These are phyloP conservation scores for Microcyclospora pomicola DNA, from an alignment of 2,329 filamentous ascomycete genomes.

Conservation along the genomic window DNA sequence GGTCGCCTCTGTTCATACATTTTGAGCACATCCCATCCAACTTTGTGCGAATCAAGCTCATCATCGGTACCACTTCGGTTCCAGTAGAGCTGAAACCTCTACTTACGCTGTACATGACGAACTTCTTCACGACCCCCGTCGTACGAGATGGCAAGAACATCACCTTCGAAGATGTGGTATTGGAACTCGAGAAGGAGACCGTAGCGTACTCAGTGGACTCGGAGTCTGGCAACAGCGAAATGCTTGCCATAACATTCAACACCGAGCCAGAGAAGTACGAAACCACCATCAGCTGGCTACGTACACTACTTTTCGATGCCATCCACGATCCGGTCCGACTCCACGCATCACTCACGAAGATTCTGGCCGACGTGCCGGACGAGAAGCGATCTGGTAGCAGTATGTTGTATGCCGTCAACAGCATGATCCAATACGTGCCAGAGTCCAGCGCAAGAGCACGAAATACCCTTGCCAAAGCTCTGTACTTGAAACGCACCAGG, in stretches of 20 bases:
- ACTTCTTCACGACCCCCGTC: constrained; percentile 90
- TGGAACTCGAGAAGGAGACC: constrained; percentile 80
- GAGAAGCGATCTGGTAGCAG: constrained; percentile 70
- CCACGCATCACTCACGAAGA: constrained; percentile 55
- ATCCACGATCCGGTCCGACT: constrained; percentile 65
- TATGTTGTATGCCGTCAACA: constrained; percentile 49
- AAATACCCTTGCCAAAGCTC: constrained; percentile 69
- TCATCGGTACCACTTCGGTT: constrained; percentile 64
- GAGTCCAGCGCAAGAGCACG: constrained; percentile 65
- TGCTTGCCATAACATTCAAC: constrained; percentile 68
- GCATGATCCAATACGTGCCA: constrained; percentile 66
- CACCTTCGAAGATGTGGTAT: constrained; percentile 84
- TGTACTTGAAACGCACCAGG: constrained; percentile 76
- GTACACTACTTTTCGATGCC: constrained; percentile 73
- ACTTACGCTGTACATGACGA: constrained; percentile 70
- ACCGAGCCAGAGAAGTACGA: constrained; percentile 80
- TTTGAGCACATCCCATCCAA: constrained; percentile 90
- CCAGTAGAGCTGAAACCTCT: constrained; percentile 76
- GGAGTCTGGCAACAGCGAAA: constrained; percentile 63
- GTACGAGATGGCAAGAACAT: constrained; percentile 60
- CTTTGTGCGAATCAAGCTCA: constrained; percentile 74
- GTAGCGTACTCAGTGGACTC: constrained; percentile 66
- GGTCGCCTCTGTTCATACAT: constrained; percentile 71
- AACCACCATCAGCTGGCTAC: constrained; percentile 69
- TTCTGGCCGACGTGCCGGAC: constrained; percentile 83